Base-by-base conservation (phyloP, 2,329 filamentous ascomycete species). In the Calonectria honghensis region DNA sequence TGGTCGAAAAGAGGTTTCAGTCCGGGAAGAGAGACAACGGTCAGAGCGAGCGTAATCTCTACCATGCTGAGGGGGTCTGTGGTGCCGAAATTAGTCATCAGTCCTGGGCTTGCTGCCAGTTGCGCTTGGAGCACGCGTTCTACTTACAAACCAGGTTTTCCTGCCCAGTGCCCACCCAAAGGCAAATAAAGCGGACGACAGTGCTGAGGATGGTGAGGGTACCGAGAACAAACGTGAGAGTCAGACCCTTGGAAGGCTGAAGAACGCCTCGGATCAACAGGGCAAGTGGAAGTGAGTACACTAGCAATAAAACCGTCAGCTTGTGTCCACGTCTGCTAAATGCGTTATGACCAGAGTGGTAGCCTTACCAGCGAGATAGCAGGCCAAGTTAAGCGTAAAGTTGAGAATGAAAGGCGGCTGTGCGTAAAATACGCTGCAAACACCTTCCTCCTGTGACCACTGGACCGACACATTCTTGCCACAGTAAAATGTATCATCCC, bases 371-470 rank as follows among this genome's bases (percentile, higher is more conserved):
- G 79, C 79, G 27, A 84, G 66, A 35, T 84, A 84, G 27, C 81
- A 83, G 2, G 83, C 79, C 67, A 84, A 35, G 68, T 84, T 84
- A 24, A 84, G 70, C 0, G 83, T 81, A 24, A 84, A 84, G 70
- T 84, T 84, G 52, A 84, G 79, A 59, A 84, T 83, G 57, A 84
- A 84, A 1, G 83, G 83, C 52, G 81, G 77, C 0, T 82, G 78
- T 0, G 83, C 83, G 20, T 83, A 84, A 13, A 84, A 84, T 20
- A 84, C 83, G 64, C 81, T 84, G 73, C 83, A 84, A 7, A 83
- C 83, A 2, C 82, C 83, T 3, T 84, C 82, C 37, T 84, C 83
- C 45, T 84, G 82, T 0, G 83, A 84, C 83, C 83, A 84, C 57
- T 84, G 83, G 1, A 84, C 75, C 0, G 82, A 82, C 13, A 84